These are phyloP conservation scores for Boletus speciosus DNA, from an alignment of 768 basidiomycete species.

Conservation along the genomic window DNA sequence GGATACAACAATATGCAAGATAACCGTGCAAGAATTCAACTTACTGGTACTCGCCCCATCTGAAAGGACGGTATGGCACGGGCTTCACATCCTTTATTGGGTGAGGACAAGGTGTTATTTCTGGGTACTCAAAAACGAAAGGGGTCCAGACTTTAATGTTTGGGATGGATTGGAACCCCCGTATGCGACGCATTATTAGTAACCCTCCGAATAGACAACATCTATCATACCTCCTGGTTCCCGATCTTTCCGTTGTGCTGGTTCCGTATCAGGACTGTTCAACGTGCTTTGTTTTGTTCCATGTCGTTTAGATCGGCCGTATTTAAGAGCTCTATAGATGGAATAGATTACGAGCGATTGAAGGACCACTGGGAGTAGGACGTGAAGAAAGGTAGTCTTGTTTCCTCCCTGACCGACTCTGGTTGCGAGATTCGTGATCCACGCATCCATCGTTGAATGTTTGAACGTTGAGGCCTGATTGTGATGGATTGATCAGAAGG, in stretches of 20 bases:
- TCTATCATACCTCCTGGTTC: slow-evolving; percentile 25
- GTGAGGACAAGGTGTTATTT: slow-evolving; percentile 39
- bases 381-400: neutral
- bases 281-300: neutral
- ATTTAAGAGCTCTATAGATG: slow-evolving; percentile 9
- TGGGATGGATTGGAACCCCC: neutral
- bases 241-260: slow-evolving; percentile 10
- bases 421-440: slow-evolving; percentile 1
- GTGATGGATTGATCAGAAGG: neutral
- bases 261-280: neutral
- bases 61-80: slow-evolving; percentile 68
- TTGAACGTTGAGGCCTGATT: too few species aligned
- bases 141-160: slow-evolving; percentile 50
- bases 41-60: slow-evolving; percentile 65
- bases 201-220: neutral
- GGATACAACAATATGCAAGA: neutral
- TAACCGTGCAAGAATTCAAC: slow-evolving; percentile 21
- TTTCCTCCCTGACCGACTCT: neutral
- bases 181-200: neutral
- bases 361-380: slow-evolving; percentile 12
- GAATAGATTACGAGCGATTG: slow-evolving; percentile 17
- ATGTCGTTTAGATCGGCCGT: slow-evolving; percentile 1
- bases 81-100: slow-evolving; percentile 48
- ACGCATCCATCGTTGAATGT: slow-evolving; percentile 5
- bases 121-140: slow-evolving; percentile 50